These are phyloP conservation scores for Xanthoconium purpureum DNA, from an alignment of 768 basidiomycete species.

Conservation along the genomic window DNA sequence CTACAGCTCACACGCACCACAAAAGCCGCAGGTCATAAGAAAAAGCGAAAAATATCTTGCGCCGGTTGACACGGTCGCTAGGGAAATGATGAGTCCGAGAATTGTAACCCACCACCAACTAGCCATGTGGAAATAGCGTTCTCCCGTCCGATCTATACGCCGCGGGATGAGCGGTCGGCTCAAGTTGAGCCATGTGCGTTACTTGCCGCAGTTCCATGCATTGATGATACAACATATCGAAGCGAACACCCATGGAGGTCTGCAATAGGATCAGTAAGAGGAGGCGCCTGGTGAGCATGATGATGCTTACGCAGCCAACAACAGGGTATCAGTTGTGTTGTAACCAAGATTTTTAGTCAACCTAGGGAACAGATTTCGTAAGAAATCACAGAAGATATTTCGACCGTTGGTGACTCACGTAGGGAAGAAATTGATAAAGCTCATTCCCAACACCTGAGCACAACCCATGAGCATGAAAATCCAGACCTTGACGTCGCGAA, in stretches of 20 bases:
- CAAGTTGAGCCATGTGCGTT: neutral
- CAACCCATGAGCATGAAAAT: slow-evolving; percentile 54
- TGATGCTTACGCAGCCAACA: slow-evolving; percentile 53
- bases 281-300: neutral
- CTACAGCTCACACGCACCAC: slow-evolving; percentile 26
- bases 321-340: slow-evolving; percentile 53
- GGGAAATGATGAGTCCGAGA: slow-evolving; percentile 55
- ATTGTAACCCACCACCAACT: slow-evolving; percentile 59
- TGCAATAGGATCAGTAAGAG: slow-evolving; percentile 16
- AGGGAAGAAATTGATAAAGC: slow-evolving; percentile 61
- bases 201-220: slow-evolving; percentile 52
- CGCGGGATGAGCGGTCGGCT: neutral
- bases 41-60: slow-evolving; percentile 62
- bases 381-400: neutral
- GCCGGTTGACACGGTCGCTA: slow-evolving; percentile 49
- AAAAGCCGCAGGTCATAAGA: slow-evolving; percentile 56
- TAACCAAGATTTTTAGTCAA: slow-evolving; percentile 61
- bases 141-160: slow-evolving; percentile 51
- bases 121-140: slow-evolving; percentile 61
- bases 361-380: slow-evolving; percentile 26
- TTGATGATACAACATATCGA: slow-evolving; percentile 47
- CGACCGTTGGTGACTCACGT: slow-evolving; percentile 33
- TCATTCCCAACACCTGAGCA: slow-evolving; percentile 51
- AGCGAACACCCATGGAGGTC: slow-evolving; percentile 62
- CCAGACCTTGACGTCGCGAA: slow-evolving; percentile 52